Conservation (phyloP, 1,139 yeast genomes). For the Yamadazyma trypodendri region DNA sequence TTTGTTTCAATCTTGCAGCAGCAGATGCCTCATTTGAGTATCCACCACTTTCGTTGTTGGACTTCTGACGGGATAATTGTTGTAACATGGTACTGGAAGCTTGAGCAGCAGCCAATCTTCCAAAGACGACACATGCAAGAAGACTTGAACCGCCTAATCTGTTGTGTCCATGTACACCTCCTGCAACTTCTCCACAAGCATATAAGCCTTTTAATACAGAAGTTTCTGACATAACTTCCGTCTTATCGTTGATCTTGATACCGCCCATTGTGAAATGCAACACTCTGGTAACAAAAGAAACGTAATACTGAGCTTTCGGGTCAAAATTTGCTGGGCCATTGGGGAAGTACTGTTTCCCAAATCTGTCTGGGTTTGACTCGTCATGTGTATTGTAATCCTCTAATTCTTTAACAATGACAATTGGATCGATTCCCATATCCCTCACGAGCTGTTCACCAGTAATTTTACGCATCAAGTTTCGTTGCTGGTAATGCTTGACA, state of each 20-base stretch:
- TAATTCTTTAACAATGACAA: constrained; percentile 36
- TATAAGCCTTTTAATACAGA: constrained; percentile 57
- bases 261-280: constrained; percentile 91
- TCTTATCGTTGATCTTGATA: constrained; percentile 58
- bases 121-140: constrained; percentile 80
- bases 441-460: constrained; percentile 50
- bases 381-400: constrained; percentile 48
- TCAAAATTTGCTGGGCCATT: constrained; percentile 44
- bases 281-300: constrained; percentile 67
- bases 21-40: constrained; percentile 18
- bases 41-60: constrained; percentile 6
- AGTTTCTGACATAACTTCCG: constrained; percentile 47
- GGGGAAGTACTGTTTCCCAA: constrained; percentile 52
- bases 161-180: constrained; percentile 80
- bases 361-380: constrained; percentile 43
- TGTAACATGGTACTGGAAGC: constrained; percentile 34
- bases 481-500: constrained; percentile 63
- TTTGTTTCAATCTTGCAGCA: constrained; percentile 39
- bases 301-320: constrained; percentile 36
- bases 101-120: constrained; percentile 60
- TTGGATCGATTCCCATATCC: constrained; percentile 38
- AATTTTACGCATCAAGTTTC: constrained; percentile 59
- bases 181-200: constrained; percentile 82
- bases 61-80: constrained; percentile 20
- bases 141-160: constrained; percentile 77